Evolutionary conservation across 2,329 filamentous ascomycete species (phyloP).

Genomic region (Botrytis fabae): DNA sequence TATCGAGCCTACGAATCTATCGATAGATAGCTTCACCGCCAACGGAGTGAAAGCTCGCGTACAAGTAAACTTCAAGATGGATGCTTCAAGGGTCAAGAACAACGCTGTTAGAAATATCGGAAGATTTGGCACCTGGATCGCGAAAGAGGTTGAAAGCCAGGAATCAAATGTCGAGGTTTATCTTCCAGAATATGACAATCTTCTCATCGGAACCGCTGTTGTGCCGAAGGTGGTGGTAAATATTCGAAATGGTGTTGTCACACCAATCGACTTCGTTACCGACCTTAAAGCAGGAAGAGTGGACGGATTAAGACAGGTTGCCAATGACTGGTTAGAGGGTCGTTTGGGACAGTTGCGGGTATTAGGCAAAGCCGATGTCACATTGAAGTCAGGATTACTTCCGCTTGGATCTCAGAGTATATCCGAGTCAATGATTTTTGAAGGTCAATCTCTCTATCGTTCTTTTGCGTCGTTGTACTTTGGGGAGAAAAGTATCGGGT

Average conservation of each 20-base stretch:
- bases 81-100: constrained; percentile 73
- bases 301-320: constrained; percentile 74
- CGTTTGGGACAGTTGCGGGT: constrained; percentile 70
- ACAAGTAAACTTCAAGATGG: constrained; percentile 78
- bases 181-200: constrained; percentile 78
- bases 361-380: constrained; percentile 70
- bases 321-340: constrained; percentile 86
- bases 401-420: constrained; percentile 75
- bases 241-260: constrained; percentile 75
- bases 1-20: constrained; percentile 79
- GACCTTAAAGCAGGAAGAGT: constrained; percentile 75
- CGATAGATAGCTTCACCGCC: constrained; percentile 80
- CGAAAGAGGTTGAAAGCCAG: constrained; percentile 71
- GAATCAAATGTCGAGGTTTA: constrained; percentile 73
- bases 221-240: constrained; percentile 75
- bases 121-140: constrained; percentile 75
- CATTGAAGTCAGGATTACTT: constrained; percentile 76
- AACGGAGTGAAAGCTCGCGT: constrained; percentile 77
- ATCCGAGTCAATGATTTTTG: constrained; percentile 72
- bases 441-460: constrained; percentile 75
- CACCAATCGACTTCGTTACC: constrained; percentile 74
- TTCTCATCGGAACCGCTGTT: constrained; percentile 73
- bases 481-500: constrained; percentile 55
- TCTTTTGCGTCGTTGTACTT: constrained; percentile 62
- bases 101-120: constrained; percentile 73